phyloP scores from a whole-genome alignment of 257 asterid genomes.

The Schizonepeta tenuifolia region DNA sequence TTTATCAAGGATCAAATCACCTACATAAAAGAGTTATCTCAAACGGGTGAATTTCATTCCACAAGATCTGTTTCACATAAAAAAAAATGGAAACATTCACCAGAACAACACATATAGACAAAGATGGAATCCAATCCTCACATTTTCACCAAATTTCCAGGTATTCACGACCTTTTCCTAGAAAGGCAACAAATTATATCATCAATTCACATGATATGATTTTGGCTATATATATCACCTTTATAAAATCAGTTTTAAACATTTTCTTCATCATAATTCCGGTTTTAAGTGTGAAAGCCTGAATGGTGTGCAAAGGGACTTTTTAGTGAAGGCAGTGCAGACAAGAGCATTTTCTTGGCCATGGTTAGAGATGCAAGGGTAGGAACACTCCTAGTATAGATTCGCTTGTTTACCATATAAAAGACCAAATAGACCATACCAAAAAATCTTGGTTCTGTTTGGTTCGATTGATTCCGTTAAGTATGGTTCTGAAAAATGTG shows the following conservation, averaged over 20 bases:
- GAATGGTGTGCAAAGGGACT: not conserved
- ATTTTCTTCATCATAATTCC: not conserved
- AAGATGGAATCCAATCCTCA: not conserved
- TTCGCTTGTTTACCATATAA: not conserved
- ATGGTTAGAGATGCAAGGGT: too few species aligned
- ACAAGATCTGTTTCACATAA: not conserved
- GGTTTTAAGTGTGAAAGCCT: not conserved
- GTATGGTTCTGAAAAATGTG: not conserved
- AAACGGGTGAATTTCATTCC: not conserved
- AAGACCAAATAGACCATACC: not conserved
- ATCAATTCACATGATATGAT: not conserved
- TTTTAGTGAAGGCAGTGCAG: not conserved
- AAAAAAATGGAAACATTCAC: constrained; percentile 1
- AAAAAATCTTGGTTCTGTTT: not conserved
- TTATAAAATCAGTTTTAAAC: not conserved
- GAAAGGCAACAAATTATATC: not conserved
- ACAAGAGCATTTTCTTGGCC: not conserved
- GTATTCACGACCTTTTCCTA: not conserved
- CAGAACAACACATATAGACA: not conserved
- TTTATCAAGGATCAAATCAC: not conserved
- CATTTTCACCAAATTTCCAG: not conserved
- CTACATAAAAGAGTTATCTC: constrained; percentile 1
- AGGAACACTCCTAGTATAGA: too few species aligned
- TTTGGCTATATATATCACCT: not conserved
- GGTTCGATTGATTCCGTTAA: not conserved